These are phyloP conservation scores for Clonostachys byssicola DNA, from an alignment of 2,329 filamentous ascomycete species.

Conservation along the genomic window DNA sequence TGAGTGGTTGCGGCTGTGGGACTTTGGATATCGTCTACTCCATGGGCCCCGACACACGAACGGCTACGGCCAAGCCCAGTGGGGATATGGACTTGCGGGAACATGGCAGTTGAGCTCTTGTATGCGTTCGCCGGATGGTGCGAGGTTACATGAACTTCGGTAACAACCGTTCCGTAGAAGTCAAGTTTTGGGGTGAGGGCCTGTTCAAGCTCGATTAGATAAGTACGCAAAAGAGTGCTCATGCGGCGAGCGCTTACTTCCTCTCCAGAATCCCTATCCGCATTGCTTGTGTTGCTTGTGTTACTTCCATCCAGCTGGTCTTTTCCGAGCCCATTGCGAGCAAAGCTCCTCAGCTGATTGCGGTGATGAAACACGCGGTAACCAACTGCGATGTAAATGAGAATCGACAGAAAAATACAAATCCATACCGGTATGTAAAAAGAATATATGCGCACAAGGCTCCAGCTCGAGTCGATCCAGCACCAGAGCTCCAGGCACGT, in stretches of 20 bases:
- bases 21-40: conserved; percentile 3
- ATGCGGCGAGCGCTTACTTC: conserved; percentile 4
- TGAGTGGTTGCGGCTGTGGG: conserved; percentile 6
- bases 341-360: conserved; percentile 47
- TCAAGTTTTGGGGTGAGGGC: conserved; percentile 16
- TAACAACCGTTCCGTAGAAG: conserved; percentile 42
- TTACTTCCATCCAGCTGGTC: conserved; percentile 11
- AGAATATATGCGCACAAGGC: conserved; percentile 50
- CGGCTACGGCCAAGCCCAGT: conserved; percentile 3
- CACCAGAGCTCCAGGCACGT: conserved; percentile 47
- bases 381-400: conserved; percentile 53
- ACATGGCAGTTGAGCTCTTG: background rate
- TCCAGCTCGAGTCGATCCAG: conserved; percentile 52
- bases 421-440: conserved; percentile 60
- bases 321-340: conserved; percentile 13
- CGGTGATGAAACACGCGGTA: conserved; percentile 55
- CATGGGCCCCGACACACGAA: too few species aligned
- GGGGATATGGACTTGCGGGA: conserved; percentile 6
- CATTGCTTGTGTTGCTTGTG: conserved; percentile 17
- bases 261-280: conserved; percentile 22
- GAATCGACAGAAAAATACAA: conserved; percentile 47
- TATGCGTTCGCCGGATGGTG: conserved; percentile 5
- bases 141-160: conserved; percentile 40
- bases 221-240: conserved; percentile 1
- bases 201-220: conserved; percentile 7